Evolutionary conservation across 2,329 filamentous ascomycete genomes (phyloP), one percentile per base, ranked within the genome.

Genomic region (Clarireedia sp.): DNA sequence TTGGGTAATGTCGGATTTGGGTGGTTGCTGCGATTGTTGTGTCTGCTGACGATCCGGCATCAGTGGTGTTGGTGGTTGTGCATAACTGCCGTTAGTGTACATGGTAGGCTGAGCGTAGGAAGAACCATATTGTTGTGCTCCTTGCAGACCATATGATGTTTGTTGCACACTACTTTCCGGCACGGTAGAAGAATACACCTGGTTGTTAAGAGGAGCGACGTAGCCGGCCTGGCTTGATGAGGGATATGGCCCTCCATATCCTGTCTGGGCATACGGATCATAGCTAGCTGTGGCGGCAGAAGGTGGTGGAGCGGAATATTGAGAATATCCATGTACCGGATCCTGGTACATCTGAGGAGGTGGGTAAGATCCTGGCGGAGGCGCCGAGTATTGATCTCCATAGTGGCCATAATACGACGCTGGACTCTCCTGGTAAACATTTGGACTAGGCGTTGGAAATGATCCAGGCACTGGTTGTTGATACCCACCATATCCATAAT

Each of bases 401-500:
- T 65, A 71, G 46, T 67, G 60, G 44, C 65, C 64, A 66, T 71
- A 73, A 36, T 64, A 66, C 48, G 67, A 65, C 38, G 61, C 66
- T 36, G 66, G 62, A 51, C 61, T 67, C 50, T 66, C 61, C 26
- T 67, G 59, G 41, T 68, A 68, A 10, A 38, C 57, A 56, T 66
- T 62, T 19, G 62, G 50, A 56, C 62, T 64, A 16, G 59, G 59
- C 21, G 49, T 41, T 41, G 55, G 62, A 38, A 61, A 50, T 14
- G 59, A 48, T 7, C 50, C 37, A 8, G 66, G 60, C 48, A 57
- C 60, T 50, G 62, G 59, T 8, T 55, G 61, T 46, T 66, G 67
- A 56, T 67, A 68, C 52, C 64, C 66, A 65, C 62, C 62, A 62
- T 67, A 69, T 49, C 62, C 63, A 60, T 67, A 70, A 48, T 65